phyloP scores from a whole-genome alignment of 1,139 yeast genomes.

The Chernovozyma sophiae-reginae region DNA sequence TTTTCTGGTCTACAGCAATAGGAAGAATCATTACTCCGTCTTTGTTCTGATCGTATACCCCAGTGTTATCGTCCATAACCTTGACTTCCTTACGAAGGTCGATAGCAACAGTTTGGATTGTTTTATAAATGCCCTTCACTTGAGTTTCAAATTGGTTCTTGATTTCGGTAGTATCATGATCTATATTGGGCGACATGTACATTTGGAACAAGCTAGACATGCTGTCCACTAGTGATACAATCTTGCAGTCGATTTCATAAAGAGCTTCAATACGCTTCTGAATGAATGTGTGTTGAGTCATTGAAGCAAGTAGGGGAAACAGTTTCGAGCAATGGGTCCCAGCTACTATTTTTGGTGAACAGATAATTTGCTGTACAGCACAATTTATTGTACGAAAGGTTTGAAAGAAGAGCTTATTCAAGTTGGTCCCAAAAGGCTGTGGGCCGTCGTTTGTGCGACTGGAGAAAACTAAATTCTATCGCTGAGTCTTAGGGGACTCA shows the following conservation, averaged over 20 bases:
- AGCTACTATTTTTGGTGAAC: too few species aligned
- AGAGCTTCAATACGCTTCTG: conserved; percentile 44
- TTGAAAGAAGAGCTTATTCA: too few species aligned
- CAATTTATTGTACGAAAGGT: too few species aligned
- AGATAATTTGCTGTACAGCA: too few species aligned
- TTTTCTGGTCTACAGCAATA: conserved; percentile 58
- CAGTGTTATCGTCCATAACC: conserved; percentile 54
- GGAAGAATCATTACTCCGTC: conserved; percentile 56
- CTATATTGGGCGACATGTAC: conserved; percentile 22
- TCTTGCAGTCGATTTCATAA: conserved; percentile 38
- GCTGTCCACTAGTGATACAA: conserved; percentile 42
- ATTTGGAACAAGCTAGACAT: conserved; percentile 38
- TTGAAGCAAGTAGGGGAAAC: neutral
- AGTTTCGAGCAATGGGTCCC: too few species aligned
- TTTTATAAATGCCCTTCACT: conserved; percentile 30
- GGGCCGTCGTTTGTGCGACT: too few species aligned
- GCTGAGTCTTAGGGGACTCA: too few species aligned
- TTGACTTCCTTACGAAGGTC: conserved; percentile 54
- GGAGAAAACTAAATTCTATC: too few species aligned
- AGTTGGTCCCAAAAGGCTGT: too few species aligned
- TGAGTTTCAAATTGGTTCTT: conserved; percentile 22
- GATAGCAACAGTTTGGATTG: conserved; percentile 40
- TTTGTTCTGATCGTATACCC: conserved; percentile 39
- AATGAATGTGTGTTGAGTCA: conserved; percentile 28
- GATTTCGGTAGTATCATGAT: conserved; percentile 14